Percentiles rank a stretch among this genome's conserved stretches.
These are phyloP conservation scores for Lantana camara DNA, from an alignment of 257 asterid genomes.

Conservation along the genomic window DNA sequence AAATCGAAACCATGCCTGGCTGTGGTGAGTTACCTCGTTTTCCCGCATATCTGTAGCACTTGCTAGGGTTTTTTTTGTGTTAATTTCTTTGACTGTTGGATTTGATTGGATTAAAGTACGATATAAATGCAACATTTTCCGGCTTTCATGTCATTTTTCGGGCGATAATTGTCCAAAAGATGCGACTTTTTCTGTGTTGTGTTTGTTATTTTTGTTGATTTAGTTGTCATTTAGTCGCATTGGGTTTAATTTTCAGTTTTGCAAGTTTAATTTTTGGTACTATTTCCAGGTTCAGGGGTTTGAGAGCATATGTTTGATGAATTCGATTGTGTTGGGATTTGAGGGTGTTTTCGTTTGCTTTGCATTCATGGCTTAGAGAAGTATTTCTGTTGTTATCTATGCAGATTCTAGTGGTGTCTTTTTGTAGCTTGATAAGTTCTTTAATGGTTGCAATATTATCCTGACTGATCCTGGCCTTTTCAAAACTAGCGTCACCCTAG, in stretches of 20 bases:
- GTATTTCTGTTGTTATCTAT: too few relatives aligned
- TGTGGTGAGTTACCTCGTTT: conserved; percentile 41
- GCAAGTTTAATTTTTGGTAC: not conserved
- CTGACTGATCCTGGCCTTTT: not conserved
- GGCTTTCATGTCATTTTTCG: too few relatives aligned
- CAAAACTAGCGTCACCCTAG: not conserved
- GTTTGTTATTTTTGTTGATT: too few relatives aligned
- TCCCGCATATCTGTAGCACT: not conserved
- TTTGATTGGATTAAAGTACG: not conserved
- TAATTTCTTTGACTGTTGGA: not conserved
- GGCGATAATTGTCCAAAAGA: too few relatives aligned
- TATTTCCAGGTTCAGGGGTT: not conserved
- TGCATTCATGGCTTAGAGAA: not conserved
- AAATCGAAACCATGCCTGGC: conserved; percentile 50
- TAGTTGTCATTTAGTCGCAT: too few relatives aligned
- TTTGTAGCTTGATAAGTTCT: not conserved
- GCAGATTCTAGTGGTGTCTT: too few relatives aligned
- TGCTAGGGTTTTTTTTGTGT: conserved; percentile 8
- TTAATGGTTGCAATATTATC: not conserved
- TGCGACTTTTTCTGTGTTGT: too few relatives aligned
- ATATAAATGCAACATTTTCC: too few relatives aligned
- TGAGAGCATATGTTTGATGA: not conserved
- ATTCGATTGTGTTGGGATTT: too few relatives aligned
- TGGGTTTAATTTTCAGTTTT: not conserved
- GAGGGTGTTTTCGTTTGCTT: not conserved